These are phyloP conservation scores for Apiotrichum gamsii DNA, from an alignment of 1,284 basidiomycete species.

Conservation along the genomic window DNA sequence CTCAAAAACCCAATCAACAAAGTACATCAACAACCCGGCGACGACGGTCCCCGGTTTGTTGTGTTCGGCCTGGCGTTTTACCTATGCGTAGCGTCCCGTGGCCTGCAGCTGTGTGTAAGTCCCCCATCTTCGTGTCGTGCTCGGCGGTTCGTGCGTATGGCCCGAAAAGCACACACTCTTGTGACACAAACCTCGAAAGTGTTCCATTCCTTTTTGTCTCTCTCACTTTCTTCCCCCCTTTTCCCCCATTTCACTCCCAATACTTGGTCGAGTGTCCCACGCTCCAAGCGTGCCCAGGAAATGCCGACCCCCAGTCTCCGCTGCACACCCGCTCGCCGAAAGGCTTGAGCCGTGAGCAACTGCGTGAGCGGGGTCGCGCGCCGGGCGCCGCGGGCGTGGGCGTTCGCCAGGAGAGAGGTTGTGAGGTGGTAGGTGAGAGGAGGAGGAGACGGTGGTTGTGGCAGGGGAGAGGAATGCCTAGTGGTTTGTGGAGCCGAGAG, in stretches of 20 bases:
- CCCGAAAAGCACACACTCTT: no score
- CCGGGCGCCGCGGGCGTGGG: conserved; percentile 2
- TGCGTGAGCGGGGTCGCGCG: conserved; percentile 20
- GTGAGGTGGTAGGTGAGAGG: background rate
- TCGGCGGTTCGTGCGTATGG: background rate
- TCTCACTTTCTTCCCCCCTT: background rate
- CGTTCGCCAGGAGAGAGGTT: background rate
- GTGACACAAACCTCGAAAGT: no score
- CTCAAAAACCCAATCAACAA: background rate
- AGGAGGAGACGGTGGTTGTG: background rate
- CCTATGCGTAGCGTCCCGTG: background rate
- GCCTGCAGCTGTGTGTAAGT: conserved; percentile 6
- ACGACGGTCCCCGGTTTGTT: background rate
- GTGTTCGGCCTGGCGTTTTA: conserved; percentile 1
- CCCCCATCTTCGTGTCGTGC: conserved; percentile 4
- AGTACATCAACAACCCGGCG: no score
- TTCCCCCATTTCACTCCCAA: background rate
- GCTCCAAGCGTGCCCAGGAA: conserved; percentile 2
- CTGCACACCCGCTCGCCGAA: conserved; percentile 20
- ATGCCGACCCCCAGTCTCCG: conserved; percentile 20
- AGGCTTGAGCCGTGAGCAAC: conserved; percentile 21
- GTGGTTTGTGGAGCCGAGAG: no score
- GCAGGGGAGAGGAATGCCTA: no score
- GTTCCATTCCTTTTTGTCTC: no score
- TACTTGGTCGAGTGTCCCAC: background rate